Conservation (phyloP, 177 flowering plant species). For the Vitis hybrid region DNA sequence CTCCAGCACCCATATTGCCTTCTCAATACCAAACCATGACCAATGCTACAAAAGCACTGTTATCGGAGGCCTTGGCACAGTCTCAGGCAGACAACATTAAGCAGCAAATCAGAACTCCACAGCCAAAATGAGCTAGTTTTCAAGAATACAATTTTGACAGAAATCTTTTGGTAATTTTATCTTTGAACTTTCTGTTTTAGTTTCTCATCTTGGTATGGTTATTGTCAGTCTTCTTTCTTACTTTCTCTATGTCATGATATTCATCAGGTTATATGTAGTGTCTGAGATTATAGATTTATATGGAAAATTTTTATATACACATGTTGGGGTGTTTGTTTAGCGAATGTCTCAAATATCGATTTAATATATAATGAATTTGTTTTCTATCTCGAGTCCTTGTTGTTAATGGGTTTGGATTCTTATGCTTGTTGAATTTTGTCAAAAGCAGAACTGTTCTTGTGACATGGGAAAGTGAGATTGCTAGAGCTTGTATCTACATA, state of each 20-base stretch:
- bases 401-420: no score
- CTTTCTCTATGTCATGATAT: not conserved
- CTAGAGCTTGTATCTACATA: no score
- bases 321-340: no score
- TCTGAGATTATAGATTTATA: no score
- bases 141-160: constrained; percentile 30
- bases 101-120: constrained; percentile 31
- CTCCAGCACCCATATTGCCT: constrained; percentile 40
- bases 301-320: no score
- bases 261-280: no score
- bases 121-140: constrained; percentile 23
- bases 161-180: not conserved
- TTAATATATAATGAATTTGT: no score
- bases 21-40: constrained; percentile 34
- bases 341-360: no score
- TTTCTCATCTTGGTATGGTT: constrained; percentile 1
- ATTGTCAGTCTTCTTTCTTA: constrained; percentile 5
- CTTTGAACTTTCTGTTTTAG: constrained; percentile 1
- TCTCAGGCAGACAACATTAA: constrained; percentile 29
- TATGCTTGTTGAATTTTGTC: no score
- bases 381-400: no score
- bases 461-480: no score
- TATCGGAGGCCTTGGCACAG: constrained; percentile 34
- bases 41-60: constrained; percentile 17
- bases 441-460: no score